These are phyloP conservation scores for Leishmania arabica DNA, from an alignment of 208 protist species.

Conservation along the genomic window DNA sequence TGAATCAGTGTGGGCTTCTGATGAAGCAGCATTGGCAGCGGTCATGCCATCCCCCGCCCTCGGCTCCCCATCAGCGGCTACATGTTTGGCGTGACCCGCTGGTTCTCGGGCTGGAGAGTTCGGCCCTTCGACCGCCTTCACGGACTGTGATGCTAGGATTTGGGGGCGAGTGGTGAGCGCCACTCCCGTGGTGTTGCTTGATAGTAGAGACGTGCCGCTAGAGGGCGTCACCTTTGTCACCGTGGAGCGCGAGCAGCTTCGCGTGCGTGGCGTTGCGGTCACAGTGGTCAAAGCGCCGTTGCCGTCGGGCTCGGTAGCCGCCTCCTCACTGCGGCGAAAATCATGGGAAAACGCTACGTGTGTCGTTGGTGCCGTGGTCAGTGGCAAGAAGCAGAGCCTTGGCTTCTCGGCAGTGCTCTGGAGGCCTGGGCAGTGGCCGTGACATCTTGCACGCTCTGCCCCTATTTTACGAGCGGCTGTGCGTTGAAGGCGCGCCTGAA, in stretches of 20 bases:
- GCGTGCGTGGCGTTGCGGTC: not conserved
- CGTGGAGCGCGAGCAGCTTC: not conserved
- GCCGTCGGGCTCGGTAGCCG: not conserved
- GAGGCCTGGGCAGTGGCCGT: not conserved
- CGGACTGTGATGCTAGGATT: not conserved
- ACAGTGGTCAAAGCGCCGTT: not conserved
- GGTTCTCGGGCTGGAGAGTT: not conserved
- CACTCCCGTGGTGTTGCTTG: not conserved
- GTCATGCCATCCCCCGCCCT: not conserved
- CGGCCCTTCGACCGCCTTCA: not conserved
- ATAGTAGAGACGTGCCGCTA: not conserved
- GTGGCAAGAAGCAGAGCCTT: slow-evolving; percentile 16
- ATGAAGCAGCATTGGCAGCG: not conserved
- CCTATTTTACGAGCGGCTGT: not conserved
- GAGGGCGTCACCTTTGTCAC: not conserved
- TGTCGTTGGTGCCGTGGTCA: slow-evolving; percentile 30
- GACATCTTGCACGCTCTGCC: not conserved
- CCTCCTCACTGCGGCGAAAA: not conserved
- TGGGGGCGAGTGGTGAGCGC: not conserved
- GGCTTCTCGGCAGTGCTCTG: not conserved
- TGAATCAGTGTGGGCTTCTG: not conserved
- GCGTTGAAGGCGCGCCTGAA: slow-evolving; percentile 8
- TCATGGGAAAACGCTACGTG: slow-evolving; percentile 11
- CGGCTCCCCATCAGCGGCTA: not conserved
- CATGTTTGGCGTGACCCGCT: not conserved